Conservation (phyloP, 768 basidiomycete genomes). For the Psilocybe subaeruginosa region DNA sequence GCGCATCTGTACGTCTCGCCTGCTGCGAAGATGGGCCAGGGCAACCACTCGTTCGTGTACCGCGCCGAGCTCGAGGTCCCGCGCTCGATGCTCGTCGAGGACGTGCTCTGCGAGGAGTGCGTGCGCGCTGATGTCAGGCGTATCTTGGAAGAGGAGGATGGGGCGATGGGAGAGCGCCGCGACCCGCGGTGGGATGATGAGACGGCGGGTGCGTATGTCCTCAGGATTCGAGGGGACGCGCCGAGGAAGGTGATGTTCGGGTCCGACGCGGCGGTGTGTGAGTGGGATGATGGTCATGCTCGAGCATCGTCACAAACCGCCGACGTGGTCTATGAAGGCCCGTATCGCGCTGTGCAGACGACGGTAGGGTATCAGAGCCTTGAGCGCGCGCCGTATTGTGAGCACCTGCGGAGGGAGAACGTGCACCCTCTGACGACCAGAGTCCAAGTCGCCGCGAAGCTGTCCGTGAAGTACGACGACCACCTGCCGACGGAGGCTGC, state of each 20-base stretch:
- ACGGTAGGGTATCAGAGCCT: slow-evolving; percentile 35
- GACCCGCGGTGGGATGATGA: slow-evolving; percentile 17
- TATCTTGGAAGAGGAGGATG: slow-evolving; percentile 29
- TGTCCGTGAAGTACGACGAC: slow-evolving; percentile 36
- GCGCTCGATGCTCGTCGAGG: slow-evolving; percentile 35
- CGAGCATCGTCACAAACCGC: neutral
- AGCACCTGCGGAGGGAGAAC: slow-evolving; percentile 22
- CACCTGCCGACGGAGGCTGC: slow-evolving; percentile 43
- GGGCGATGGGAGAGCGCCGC: slow-evolving; percentile 9
- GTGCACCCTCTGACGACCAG: slow-evolving; percentile 36
- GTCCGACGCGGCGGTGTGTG: neutral
- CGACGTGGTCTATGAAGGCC: slow-evolving; percentile 26
- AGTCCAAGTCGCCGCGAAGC: slow-evolving; percentile 45
- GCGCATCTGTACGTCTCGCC: slow-evolving; percentile 55
- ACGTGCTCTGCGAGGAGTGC: slow-evolving; percentile 41
- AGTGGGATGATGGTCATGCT: neutral
- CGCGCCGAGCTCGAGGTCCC: slow-evolving; percentile 56
- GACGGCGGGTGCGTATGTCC: neutral
- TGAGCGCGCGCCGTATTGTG: slow-evolving; percentile 31
- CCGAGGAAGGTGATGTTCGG: slow-evolving; percentile 8
- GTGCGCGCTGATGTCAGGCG: slow-evolving; percentile 31
- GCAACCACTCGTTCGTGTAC: slow-evolving; percentile 57
- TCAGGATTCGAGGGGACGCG: slow-evolving; percentile 7
- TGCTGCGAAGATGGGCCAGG: slow-evolving; percentile 35
- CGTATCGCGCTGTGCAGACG: slow-evolving; percentile 28